phyloP scores from a whole-genome alignment of 1,284 basidiomycete genomes.

The Athelia sp. region DNA sequence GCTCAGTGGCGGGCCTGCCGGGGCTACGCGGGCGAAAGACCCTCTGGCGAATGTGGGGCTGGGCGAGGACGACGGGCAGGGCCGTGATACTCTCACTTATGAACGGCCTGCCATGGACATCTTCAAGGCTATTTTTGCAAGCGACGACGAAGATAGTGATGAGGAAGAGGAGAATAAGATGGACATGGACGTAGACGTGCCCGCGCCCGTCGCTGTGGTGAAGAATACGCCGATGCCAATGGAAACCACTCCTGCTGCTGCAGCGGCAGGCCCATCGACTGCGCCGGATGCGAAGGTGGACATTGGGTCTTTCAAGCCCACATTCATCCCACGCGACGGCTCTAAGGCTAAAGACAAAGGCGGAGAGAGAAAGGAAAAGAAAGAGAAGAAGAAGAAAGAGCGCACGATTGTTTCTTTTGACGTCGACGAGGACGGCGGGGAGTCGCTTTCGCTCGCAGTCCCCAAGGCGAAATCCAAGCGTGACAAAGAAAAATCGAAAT shows the following conservation, averaged over 20 bases:
- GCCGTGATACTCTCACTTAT: slow-evolving; percentile 82
- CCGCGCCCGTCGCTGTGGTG: slow-evolving; percentile 7
- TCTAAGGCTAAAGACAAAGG: slow-evolving; percentile 24
- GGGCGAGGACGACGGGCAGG: slow-evolving; percentile 86
- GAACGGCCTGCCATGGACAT: slow-evolving; percentile 86
- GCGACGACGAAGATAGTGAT: slow-evolving; percentile 79
- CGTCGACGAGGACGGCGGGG: slow-evolving; percentile 52
- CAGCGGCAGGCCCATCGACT: not conserved
- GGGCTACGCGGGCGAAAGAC: not conserved
- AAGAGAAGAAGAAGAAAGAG: slow-evolving; percentile 38
- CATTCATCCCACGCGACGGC: slow-evolving; percentile 64
- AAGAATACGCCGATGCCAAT: slow-evolving; percentile 15
- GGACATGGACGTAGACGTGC: slow-evolving; percentile 19
- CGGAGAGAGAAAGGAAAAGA: slow-evolving; percentile 28
- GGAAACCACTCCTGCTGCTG: slow-evolving; percentile 5
- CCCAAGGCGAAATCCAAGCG: slow-evolving; percentile 33
- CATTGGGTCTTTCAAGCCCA: slow-evolving; percentile 69
- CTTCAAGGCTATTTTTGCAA: slow-evolving; percentile 94
- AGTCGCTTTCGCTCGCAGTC: slow-evolving; percentile 17
- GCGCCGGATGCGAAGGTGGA: slow-evolving; percentile 39
- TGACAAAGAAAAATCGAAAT: slow-evolving; percentile 40
- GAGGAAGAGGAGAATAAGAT: slow-evolving; percentile 40
- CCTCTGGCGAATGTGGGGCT: slow-evolving; percentile 69
- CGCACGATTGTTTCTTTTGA: slow-evolving; percentile 66
- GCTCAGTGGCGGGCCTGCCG: slow-evolving; percentile 32